Evolutionary conservation across 1,139 yeast genomes (phyloP), one percentile per base, ranked within the genome.

Genomic region (Magnusiomyces fungicola): DNA sequence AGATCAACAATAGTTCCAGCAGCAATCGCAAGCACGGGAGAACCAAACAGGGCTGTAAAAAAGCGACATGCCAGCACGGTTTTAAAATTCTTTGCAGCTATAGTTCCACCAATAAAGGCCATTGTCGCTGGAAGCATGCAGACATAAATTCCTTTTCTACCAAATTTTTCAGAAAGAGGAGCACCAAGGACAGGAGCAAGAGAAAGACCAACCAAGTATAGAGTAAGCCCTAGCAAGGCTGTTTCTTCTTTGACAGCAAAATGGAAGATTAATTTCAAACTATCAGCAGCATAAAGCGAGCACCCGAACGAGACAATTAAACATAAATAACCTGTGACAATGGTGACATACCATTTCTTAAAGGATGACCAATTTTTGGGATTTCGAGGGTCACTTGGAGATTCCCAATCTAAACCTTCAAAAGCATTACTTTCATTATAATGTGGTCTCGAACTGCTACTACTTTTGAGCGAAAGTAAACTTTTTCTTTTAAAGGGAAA

Each of bases 71-170:
- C 41, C 6, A 47, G 23, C 6, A 47, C 18, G 3, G 77, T 71
- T 48, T 76, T 67, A 54, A 83, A 79, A 55, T 81, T 76, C 27
- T 71, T 64, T 1, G 86, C 69, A 51, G 82, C 69, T 14, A 87
- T 90, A 48, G 83, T 83, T 50, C 90, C 92, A 83, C 83, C 79
- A 25, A 81, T 79, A 66, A 83, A 82, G 38, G 83, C 73, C 81
- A 83, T 82, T 3, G 87, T 80, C 29, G 77, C 55, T 3, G 92
- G 90, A 59, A 83, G 69, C 1, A 86, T 73, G 9, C 69, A 51
- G 41, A 80, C 56, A 63, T 84, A 84, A 44, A 83, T 76, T 52
- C 77, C 71, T 59, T 79, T 78, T 59, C 94, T 75, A 37, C 95
- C 94, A 55, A 78, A 73, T n/a, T 81, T 63, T 66, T 84, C 94